Conservation (phyloP, 2,329 filamentous ascomycete genomes). For the Orbilia brochopaga region DNA sequence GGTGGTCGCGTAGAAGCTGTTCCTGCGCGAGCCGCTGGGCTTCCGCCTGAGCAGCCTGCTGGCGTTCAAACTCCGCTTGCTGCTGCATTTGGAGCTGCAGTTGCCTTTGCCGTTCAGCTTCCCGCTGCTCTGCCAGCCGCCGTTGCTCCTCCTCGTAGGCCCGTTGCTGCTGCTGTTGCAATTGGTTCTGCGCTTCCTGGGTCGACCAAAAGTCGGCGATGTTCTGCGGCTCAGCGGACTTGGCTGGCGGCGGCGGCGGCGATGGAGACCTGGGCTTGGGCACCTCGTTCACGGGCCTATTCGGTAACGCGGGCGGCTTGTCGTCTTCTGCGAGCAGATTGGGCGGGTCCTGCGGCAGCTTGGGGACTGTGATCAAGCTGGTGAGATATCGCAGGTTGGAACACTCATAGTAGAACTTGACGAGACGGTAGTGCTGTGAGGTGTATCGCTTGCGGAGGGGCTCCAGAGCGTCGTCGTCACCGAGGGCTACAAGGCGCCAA, state of each 20-base stretch:
- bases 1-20: slow-evolving; percentile 84
- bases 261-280: slow-evolving; percentile 73
- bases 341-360: slow-evolving; percentile 90
- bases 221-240: slow-evolving; percentile 82
- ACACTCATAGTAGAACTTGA: slow-evolving; percentile 99
- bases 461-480: slow-evolving; percentile 88
- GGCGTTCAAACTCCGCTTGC: slow-evolving; percentile 94
- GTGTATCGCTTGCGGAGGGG: slow-evolving; percentile 88
- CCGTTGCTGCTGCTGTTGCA: slow-evolving; percentile 80
- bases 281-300: slow-evolving; percentile 73
- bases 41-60: slow-evolving; percentile 83
- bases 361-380: slow-evolving; percentile 93
- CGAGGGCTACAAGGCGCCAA: slow-evolving; percentile 68
- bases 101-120: slow-evolving; percentile 79
- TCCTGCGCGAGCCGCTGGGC: slow-evolving; percentile 91
- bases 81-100: slow-evolving; percentile 82
- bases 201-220: slow-evolving; percentile 98
- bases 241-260: slow-evolving; percentile 70
- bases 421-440: slow-evolving; percentile 92
- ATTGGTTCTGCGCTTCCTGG: slow-evolving; percentile 62
- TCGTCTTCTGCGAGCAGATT: slow-evolving; percentile 87
- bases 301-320: slow-evolving; percentile 79
- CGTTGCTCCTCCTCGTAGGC: slow-evolving; percentile 95
- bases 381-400: slow-evolving; percentile 96
- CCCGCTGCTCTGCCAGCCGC: slow-evolving; percentile 83